Conservation (phyloP, 2,329 filamentous ascomycete species). For the Dothideomycetes sp. region DNA sequence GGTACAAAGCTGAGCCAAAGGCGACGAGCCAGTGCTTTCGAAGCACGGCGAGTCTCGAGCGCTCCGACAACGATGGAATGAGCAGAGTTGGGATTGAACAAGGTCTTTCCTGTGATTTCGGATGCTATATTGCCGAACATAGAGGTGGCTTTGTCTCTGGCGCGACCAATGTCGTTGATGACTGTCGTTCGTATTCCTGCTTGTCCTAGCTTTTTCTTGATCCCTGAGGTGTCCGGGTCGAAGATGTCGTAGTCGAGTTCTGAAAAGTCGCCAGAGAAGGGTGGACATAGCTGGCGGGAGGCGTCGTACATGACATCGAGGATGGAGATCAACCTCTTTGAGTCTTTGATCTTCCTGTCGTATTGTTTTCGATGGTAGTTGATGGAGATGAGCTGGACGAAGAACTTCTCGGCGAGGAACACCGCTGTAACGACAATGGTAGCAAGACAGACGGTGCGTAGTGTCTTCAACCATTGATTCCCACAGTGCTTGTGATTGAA, state of each 20-base stretch:
- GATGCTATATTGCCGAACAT: slow-evolving; percentile 77
- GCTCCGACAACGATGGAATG: slow-evolving; percentile 24
- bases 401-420: slow-evolving; percentile 57
- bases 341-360: slow-evolving; percentile 62
- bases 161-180: slow-evolving; percentile 52
- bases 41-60: slow-evolving; percentile 21
- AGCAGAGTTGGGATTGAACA: slow-evolving; percentile 48
- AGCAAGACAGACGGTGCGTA: slow-evolving; percentile 52
- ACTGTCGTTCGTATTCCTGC: slow-evolving; percentile 58
- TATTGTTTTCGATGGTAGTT: slow-evolving; percentile 67
- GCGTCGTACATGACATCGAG: slow-evolving; percentile 71
- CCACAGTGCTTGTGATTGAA: slow-evolving; percentile 16
- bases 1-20: slow-evolving; percentile 27
- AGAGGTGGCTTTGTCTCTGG: slow-evolving; percentile 76
- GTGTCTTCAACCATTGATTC: slow-evolving; percentile 36
- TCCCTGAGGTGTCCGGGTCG: slow-evolving; percentile 55
- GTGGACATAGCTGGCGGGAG: slow-evolving; percentile 69
- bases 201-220: slow-evolving; percentile 30
- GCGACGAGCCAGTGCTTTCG: slow-evolving; percentile 26
- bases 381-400: slow-evolving; percentile 64
- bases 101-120: slow-evolving; percentile 76
- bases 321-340: slow-evolving; percentile 65
- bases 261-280: slow-evolving; percentile 70
- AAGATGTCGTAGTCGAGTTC: slow-evolving; percentile 77
- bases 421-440: slow-evolving; percentile 55